Evolutionary conservation across 345 rosid species (phyloP).

Genomic region (Brassica carinata): DNA sequence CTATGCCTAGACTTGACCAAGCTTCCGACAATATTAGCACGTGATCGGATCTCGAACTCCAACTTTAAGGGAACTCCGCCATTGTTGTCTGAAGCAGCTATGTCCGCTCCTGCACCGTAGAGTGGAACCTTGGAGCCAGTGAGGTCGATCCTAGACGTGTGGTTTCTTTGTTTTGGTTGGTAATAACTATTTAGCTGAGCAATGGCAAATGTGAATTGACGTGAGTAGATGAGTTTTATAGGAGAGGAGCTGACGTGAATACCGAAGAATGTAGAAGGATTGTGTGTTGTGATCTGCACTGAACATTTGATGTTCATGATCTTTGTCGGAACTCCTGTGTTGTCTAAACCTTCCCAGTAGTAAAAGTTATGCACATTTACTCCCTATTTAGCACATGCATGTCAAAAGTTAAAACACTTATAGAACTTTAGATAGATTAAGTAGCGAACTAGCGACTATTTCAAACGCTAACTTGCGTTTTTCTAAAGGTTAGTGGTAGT

Average conservation of each 20-base stretch:
- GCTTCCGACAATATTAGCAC: slow-evolving; percentile 73
- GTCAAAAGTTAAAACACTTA: not conserved
- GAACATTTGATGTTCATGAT: slow-evolving; percentile 65
- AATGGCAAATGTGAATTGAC: slow-evolving; percentile 51
- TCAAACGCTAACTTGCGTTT: not conserved
- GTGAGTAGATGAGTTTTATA: slow-evolving; percentile 59
- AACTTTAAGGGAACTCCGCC: slow-evolving; percentile 58
- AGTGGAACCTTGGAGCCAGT: slow-evolving; percentile 65
- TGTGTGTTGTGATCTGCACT: slow-evolving; percentile 60
- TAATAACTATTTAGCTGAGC: slow-evolving; percentile 65
- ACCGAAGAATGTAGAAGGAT: slow-evolving; percentile 77
- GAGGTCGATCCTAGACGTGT: slow-evolving; percentile 49
- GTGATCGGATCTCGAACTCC: slow-evolving; percentile 55
- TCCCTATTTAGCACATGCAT: slow-evolving; percentile 48
- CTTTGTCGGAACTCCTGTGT: slow-evolving; percentile 77
- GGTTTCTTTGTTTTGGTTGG: slow-evolving; percentile 71
- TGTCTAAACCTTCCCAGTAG: slow-evolving; percentile 72
- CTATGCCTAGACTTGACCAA: slow-evolving; percentile 61
- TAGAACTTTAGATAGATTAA: not conserved
- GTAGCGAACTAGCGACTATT: not conserved
- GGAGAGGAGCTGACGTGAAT: slow-evolving; percentile 67
- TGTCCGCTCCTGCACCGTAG: slow-evolving; percentile 78
- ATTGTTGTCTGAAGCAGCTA: slow-evolving; percentile 42
- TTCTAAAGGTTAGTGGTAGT: not conserved
- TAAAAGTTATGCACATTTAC: slow-evolving; percentile 56